phyloP scores from a whole-genome alignment of 306 rosid genomes.

The Lathyrus sativus region DNA sequence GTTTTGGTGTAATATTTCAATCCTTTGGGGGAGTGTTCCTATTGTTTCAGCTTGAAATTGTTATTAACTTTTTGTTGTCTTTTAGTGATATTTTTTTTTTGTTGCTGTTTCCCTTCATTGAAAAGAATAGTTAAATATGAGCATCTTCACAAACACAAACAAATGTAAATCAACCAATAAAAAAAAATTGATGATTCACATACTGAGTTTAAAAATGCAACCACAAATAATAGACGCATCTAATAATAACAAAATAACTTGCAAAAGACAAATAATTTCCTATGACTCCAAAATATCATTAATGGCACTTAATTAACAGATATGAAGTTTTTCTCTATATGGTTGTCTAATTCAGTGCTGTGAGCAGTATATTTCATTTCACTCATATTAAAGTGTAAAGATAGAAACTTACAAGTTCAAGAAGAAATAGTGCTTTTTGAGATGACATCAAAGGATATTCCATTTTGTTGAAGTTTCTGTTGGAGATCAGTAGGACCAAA shows the following conservation, averaged over 20 bases:
- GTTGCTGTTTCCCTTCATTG: too few relatives aligned
- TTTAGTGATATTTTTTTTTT: too few relatives aligned
- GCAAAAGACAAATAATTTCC: not conserved
- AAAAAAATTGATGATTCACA: too few relatives aligned
- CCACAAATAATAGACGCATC: too few relatives aligned
- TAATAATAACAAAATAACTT: not conserved
- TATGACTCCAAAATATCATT: not conserved
- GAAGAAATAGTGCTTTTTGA: conserved; percentile 58
- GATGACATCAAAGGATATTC: conserved; percentile 75
- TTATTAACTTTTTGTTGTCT: too few relatives aligned
- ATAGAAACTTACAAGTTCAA: conserved; percentile 32
- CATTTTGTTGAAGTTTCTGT: conserved; percentile 71
- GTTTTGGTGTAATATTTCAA: too few relatives aligned
- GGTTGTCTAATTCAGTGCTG: not conserved
- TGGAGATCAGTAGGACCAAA: conserved; percentile 86
- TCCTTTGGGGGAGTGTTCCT: not conserved
- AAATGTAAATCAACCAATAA: too few relatives aligned
- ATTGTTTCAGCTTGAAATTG: not conserved
- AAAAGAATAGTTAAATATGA: too few relatives aligned
- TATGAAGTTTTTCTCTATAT: not conserved
- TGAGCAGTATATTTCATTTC: not conserved
- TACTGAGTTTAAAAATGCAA: too few relatives aligned
- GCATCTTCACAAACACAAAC: too few relatives aligned
- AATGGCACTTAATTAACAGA: not conserved
- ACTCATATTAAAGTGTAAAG: not conserved